These are phyloP conservation scores for Mycena vitilis DNA, from an alignment of 768 basidiomycete genomes.

Conservation along the genomic window DNA sequence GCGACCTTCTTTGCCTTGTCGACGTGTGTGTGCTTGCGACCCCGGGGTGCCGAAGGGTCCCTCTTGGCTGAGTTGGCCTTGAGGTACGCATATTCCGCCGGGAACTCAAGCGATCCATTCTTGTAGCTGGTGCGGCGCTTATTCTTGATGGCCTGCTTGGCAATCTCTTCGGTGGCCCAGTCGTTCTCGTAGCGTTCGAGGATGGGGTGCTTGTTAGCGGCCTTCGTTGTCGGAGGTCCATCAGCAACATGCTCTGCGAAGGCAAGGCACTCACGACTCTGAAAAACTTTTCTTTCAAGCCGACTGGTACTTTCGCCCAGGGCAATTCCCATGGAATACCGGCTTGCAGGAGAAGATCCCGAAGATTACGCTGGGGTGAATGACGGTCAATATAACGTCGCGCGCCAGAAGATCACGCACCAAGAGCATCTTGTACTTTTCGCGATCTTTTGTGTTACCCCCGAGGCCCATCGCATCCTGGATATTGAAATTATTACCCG, in stretches of 20 bases:
- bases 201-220: slow-evolving; percentile 3
- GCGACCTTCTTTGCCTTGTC: neutral
- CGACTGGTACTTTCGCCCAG: slow-evolving; percentile 24
- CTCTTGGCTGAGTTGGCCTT: no score
- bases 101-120: slow-evolving; percentile 27
- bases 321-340: slow-evolving; percentile 27
- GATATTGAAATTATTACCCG: slow-evolving; percentile 7
- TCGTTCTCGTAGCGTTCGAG: slow-evolving; percentile 31
- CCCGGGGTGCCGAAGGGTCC: no score
- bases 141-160: slow-evolving; percentile 39
- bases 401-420: neutral
- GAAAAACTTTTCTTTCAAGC: slow-evolving; percentile 24
- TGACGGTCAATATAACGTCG: neutral
- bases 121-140: slow-evolving; percentile 28
- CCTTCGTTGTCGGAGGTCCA: neutral
- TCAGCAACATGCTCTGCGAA: neutral
- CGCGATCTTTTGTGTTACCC: neutral
- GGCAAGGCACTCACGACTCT: slow-evolving; percentile 4
- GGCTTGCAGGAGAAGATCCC: slow-evolving; percentile 23
- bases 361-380: slow-evolving; percentile 14
- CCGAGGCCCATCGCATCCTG: slow-evolving; percentile 12
- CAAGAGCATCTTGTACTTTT: neutral
- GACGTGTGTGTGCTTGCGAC: no score
- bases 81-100: neutral
- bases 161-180: slow-evolving; percentile 41